Conservation (phyloP, 306 rosid species). For the Begonia masoniana region DNA sequence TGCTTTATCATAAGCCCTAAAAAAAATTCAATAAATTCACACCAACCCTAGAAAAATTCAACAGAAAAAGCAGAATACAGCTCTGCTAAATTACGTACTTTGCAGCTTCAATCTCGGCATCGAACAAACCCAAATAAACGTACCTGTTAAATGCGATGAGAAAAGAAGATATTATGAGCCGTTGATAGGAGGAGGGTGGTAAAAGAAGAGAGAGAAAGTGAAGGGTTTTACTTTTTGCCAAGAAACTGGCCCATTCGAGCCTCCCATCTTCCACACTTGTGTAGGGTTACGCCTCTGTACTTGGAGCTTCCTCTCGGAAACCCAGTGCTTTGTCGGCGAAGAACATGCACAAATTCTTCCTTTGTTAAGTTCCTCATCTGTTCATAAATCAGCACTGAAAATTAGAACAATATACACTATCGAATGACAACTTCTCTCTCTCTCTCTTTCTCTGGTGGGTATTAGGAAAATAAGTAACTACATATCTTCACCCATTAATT, state of each 20-base stretch:
- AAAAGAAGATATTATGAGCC: too few relatives aligned
- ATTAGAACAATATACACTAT: too few relatives aligned
- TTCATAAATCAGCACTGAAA: neutral
- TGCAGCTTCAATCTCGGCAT: conserved; percentile 92
- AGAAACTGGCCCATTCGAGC: conserved; percentile 96
- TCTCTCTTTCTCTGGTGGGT: too few relatives aligned
- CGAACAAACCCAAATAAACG: conserved; percentile 87
- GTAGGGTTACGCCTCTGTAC: conserved; percentile 94
- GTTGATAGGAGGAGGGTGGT: too few relatives aligned
- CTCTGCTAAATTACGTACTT: conserved; percentile 28
- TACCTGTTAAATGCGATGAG: conserved; percentile 34
- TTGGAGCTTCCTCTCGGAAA: conserved; percentile 97
- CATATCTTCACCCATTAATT: too few relatives aligned
- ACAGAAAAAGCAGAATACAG: neutral
- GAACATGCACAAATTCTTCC: conserved; percentile 98
- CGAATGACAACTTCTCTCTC: too few relatives aligned
- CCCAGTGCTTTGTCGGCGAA: conserved; percentile 97
- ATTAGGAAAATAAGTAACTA: too few relatives aligned
- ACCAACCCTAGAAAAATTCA: neutral
- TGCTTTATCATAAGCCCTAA: conserved; percentile 95
- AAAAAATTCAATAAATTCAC: neutral
- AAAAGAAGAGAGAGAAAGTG: neutral
- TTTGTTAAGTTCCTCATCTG: conserved; percentile 88
- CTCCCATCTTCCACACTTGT: conserved; percentile 99
- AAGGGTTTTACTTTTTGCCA: conserved; percentile 67